Base-by-base conservation (phyloP, 768 basidiomycete genomes). In the Dentipellis fragilis region DNA sequence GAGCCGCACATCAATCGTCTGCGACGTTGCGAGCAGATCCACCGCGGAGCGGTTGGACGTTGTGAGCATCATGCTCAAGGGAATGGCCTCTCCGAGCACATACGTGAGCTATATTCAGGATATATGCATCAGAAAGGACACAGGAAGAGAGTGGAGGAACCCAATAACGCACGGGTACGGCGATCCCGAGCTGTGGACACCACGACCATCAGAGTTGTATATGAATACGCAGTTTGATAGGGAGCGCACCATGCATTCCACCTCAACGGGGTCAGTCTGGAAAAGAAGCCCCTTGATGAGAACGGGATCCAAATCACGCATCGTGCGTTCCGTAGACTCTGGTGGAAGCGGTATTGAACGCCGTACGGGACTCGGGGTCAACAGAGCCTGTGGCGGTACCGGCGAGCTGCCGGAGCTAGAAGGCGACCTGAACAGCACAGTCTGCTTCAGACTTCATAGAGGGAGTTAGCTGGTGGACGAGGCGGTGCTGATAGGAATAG, bases 211-310 rank as follows among this genome's bases (percentile, higher is more conserved):
- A 45, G 42, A 45, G n/a, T 2, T 17, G 14, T 7, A 45, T 45
- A 45, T 12, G n/a, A n/a, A n/a, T 7, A 45, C 16, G 8, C 17
- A 45, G 29, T 29, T 6, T 45, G 2, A 45, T 2, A 45, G 7
- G 34, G 14, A 29, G 12, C 52, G 21, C 37, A 59, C 59, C 23
- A 21, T 45, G 38, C 59, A 61, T 22, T 61, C 58, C 23, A 61
- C 54, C 19, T 56, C 42, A 34, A 59, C 50, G 21, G 16, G 5
- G 6, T 14, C 11, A 47, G 14, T 22, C n/a, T 4, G 12, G 9
- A 54, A 52, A 12, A 61, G 50, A 23, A 56, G 2, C 16, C 59
- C 59, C 19, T 10, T 56, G 17, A 59, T 19, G 10, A 49, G 0
- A 22, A 59, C 59, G 16, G 29, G 10, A 34, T 51, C 54, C 29